Percentiles rank a stretch among this genome's conserved stretches.
Conservation (phyloP, 2,329 filamentous ascomycete species). For the Beauveria caledonica region DNA sequence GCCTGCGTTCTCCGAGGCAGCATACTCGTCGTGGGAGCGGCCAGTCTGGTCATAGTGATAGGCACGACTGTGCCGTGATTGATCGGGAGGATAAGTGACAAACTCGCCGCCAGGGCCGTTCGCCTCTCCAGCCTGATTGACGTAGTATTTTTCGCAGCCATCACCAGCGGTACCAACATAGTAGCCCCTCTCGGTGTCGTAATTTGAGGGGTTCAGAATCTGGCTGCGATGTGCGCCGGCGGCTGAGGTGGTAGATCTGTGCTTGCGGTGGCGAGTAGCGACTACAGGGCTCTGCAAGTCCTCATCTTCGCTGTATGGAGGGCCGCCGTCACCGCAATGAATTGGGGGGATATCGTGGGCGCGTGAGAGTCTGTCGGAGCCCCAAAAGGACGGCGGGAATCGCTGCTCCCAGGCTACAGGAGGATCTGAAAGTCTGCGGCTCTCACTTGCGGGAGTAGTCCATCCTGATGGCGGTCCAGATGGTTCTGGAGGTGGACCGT, state of each 20-base stretch:
- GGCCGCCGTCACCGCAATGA: slow-evolving; percentile 78
- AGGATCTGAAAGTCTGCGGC: slow-evolving; percentile 76
- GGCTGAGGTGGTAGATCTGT: slow-evolving; percentile 59
- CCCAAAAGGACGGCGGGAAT: slow-evolving; percentile 51
- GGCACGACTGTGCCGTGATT: slow-evolving; percentile 48
- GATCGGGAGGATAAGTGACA: slow-evolving; percentile 65
- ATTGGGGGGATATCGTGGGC: slow-evolving; percentile 71
- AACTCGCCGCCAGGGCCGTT: slow-evolving; percentile 73
- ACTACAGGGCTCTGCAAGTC: slow-evolving; percentile 89
- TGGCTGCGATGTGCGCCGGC: slow-evolving; percentile 36
- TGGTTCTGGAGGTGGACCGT: slow-evolving; percentile 76
- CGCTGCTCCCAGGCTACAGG: slow-evolving; percentile 66
- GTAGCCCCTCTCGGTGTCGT: slow-evolving; percentile 55
- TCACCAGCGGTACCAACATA: slow-evolving; percentile 60
- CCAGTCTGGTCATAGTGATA: slow-evolving; percentile 34
- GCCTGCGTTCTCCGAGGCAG: slow-evolving; percentile 52
- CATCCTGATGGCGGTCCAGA: slow-evolving; percentile 64
- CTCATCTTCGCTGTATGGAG: slow-evolving; percentile 92
- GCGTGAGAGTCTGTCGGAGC: slow-evolving; percentile 45
- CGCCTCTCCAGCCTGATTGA: slow-evolving; percentile 59
- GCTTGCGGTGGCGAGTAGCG: slow-evolving; percentile 75
- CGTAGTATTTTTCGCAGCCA: slow-evolving; percentile 66
- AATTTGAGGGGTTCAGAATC: slow-evolving; percentile 40
- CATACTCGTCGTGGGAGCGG: slow-evolving; percentile 44
- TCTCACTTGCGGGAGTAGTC: slow-evolving; percentile 78